phyloP scores from a whole-genome alignment of 495 filamentous ascomycete genomes.

The Penicillium lividum region DNA sequence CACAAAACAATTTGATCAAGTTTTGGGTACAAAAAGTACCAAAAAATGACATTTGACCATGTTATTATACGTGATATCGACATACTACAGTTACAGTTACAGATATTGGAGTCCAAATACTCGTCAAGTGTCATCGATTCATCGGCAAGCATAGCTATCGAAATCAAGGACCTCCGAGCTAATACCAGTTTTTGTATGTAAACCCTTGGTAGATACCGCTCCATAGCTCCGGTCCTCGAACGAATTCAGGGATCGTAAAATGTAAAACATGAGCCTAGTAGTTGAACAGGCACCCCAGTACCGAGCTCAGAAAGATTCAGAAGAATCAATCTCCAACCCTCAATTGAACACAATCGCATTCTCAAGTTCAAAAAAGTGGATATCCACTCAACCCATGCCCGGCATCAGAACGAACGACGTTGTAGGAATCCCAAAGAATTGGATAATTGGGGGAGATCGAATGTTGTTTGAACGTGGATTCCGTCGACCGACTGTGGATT shows the following conservation, averaged over 20 bases:
- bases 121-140: conserved; percentile 31
- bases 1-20: conserved; percentile 26
- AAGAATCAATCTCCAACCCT: conserved; percentile 38
- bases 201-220: conserved; percentile 44
- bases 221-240: conserved; percentile 35
- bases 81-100: not conserved
- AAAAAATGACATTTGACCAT: too few relatives aligned
- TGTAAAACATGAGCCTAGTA: conserved; percentile 22
- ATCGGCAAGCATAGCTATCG: conserved; percentile 32
- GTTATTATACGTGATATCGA: not conserved
- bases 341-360: conserved; percentile 42
- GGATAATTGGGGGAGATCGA: conserved; percentile 18
- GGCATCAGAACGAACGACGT: conserved; percentile 24
- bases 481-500: conserved; percentile 29
- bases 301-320: conserved; percentile 24
- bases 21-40: not conserved
- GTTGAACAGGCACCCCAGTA: conserved; percentile 47
- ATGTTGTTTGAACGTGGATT: conserved; percentile 37
- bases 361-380: conserved; percentile 26
- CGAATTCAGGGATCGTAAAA: conserved; percentile 17
- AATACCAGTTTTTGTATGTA: conserved; percentile 36
- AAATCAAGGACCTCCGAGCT: conserved; percentile 31
- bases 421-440: conserved; percentile 36
- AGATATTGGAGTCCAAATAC: not conserved
- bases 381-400: conserved; percentile 17